These are phyloP conservation scores for Dillenia turbinata DNA, from an alignment of 164 flowering plant genomes.

Conservation along the genomic window DNA sequence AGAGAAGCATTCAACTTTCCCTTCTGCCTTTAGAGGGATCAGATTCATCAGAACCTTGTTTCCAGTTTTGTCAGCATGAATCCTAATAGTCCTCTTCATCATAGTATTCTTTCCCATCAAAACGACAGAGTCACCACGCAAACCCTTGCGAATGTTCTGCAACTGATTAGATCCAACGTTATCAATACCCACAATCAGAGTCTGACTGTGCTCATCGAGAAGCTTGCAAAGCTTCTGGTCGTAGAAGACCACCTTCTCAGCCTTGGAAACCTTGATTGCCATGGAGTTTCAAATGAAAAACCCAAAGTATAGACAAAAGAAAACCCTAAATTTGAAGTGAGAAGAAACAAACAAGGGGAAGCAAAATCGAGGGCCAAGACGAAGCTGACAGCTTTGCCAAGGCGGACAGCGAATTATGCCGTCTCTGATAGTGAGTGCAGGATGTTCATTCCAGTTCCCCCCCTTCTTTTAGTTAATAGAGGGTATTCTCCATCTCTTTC, in stretches of 20 bases:
- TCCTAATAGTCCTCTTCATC: constrained; percentile 55
- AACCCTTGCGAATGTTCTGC: constrained; percentile 68
- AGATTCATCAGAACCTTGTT: constrained; percentile 43
- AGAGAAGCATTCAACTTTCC: too few relatives aligned
- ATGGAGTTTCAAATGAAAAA: constrained; percentile 7
- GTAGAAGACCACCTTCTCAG: constrained; percentile 53
- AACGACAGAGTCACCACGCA: constrained; percentile 53
- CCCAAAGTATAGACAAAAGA: not conserved
- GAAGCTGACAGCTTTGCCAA: constrained; percentile 36
- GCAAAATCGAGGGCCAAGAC: constrained; percentile 58
- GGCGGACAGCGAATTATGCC: constrained; percentile 47
- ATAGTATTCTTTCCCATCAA: constrained; percentile 73
- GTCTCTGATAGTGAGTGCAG: too few relatives aligned
- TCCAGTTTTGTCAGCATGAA: constrained; percentile 56
- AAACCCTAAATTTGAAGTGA: not conserved
- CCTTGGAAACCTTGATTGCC: constrained; percentile 37
- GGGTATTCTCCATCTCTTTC: too few relatives aligned
- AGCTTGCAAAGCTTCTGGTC: constrained; percentile 48
- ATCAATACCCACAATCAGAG: constrained; percentile 44
- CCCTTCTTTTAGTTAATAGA: too few relatives aligned
- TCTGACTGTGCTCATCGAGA: constrained; percentile 46
- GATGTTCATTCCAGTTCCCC: too few relatives aligned
- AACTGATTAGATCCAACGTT: constrained; percentile 63
- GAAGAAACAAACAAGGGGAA: constrained; percentile 8
- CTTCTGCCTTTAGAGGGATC: too few relatives aligned